Percentiles rank a stretch among this genome's conserved stretches.
Conservation (phyloP, 345 rosid species). For the Physaria fendleri region DNA sequence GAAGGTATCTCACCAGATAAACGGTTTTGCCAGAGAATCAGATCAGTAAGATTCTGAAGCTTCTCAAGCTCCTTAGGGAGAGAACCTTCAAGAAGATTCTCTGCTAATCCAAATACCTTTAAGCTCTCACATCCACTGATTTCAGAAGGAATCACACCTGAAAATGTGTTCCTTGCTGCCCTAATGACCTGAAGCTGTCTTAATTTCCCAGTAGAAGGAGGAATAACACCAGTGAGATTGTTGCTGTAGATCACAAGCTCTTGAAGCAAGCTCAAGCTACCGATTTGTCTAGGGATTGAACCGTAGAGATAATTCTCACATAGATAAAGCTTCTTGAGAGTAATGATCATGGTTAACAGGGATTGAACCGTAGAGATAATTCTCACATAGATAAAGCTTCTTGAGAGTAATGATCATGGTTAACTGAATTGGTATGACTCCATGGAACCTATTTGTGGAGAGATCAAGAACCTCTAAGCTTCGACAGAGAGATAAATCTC, state of each 20-base stretch:
- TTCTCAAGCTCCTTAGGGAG: conserved; percentile 54
- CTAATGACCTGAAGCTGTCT: conserved; percentile 48
- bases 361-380: conserved; percentile 50
- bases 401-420: conserved; percentile 38
- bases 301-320: conserved; percentile 59
- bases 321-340: conserved; percentile 42
- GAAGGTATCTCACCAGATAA: conserved; percentile 58
- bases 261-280: conserved; percentile 42
- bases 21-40: conserved; percentile 66
- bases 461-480: conserved; percentile 49
- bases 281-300: conserved; percentile 47
- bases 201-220: conserved; percentile 43
- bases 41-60: conserved; percentile 52
- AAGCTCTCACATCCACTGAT: conserved; percentile 63
- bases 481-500: conserved; percentile 38
- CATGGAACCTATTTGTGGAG: conserved; percentile 66
- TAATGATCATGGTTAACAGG: conserved; percentile 39
- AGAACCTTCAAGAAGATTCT: conserved; percentile 60
- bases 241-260: conserved; percentile 68
- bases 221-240: conserved; percentile 63
- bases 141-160: conserved; percentile 65
- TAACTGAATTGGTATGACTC: conserved; percentile 50
- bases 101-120: conserved; percentile 71
- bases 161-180: conserved; percentile 60
- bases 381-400: conserved; percentile 49